Evolutionary conservation across 805 yeast genomes (phyloP).

Genomic region (Candida endomychidarum): DNA sequence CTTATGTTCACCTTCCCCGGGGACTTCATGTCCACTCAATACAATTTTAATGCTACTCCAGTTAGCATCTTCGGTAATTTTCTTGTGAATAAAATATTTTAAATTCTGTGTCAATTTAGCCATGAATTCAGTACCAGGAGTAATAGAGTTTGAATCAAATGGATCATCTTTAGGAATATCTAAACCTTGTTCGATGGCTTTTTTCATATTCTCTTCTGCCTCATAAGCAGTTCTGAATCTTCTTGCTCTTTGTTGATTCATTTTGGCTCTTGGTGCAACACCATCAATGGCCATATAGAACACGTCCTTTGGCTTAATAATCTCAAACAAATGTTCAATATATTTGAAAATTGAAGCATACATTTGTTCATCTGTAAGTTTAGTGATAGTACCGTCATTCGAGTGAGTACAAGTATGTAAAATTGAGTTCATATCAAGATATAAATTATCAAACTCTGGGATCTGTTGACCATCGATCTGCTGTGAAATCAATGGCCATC

Average conservation of each 20-base stretch:
- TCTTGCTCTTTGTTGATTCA: slow-evolving; percentile 97
- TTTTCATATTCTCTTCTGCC: slow-evolving; percentile 75
- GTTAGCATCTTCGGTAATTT: slow-evolving; percentile 78
- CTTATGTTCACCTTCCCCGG: slow-evolving; percentile 98
- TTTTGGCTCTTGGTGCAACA: slow-evolving; percentile 97
- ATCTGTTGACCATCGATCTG: slow-evolving; percentile 70
- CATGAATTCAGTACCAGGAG: slow-evolving; percentile 98
- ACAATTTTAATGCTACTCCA: slow-evolving; percentile 81
- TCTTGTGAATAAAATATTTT: slow-evolving; percentile 84
- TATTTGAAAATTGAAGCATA: slow-evolving; percentile 90
- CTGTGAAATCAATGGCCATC: slow-evolving; percentile 97
- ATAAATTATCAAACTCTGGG: slow-evolving; percentile 92
- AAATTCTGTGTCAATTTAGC: slow-evolving; percentile 77
- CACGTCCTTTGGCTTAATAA: slow-evolving; percentile 80
- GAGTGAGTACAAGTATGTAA: slow-evolving; percentile 91
- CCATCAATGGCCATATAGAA: slow-evolving; percentile 98
- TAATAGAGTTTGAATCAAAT: slow-evolving; percentile 88
- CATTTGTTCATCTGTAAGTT: slow-evolving; percentile 86
- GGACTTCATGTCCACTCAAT: slow-evolving; percentile 92
- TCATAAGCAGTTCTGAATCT: slow-evolving; percentile 92
- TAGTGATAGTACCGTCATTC: slow-evolving; percentile 60
- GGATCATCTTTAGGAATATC: slow-evolving; percentile 80
- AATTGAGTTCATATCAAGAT: slow-evolving; percentile 97
- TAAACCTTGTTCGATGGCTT: slow-evolving; percentile 71
- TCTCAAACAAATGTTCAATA: slow-evolving; percentile 87